Base-by-base conservation (phyloP, 495 filamentous ascomycete genomes). In the Neurospora sp. region DNA sequence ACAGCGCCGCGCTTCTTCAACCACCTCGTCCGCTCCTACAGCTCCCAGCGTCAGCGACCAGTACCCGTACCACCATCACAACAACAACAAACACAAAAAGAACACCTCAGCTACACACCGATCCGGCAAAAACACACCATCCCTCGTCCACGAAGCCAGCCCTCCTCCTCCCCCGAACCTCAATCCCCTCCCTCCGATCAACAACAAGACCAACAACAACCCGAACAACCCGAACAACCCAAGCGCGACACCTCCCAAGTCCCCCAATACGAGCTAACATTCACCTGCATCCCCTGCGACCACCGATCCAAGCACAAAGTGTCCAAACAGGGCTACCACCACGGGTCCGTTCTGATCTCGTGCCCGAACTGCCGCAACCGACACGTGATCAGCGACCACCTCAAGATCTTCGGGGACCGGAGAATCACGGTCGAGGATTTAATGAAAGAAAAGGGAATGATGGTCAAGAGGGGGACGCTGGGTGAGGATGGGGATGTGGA, bases 321-420 rank as follows among this genome's bases (percentile, higher is more conserved):
- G 73, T 92, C 92, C 31, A 97, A 98, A 82, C 96, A 97, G 74
- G 96, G 92, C 16, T 99, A 98, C 80, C 94, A 98, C 80, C 83
- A 90, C 35, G 96, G 96, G 35, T 92, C 92, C 1, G 92, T 97
- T 16, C 83, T 98, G 59, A 93, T 99, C 69, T 89, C 89, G 40
- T 99, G 96, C 78, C 94, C 94, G 1, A 81, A 82, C 1, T 99
- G 96, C 81, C 86, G 90, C 76, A 92, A 91, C 77, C 86, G 93
- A 27, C 96, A 99, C 84, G 84, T 98, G 72, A 98, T 99, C 77
- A 90, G 88, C 78, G 96, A 99, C 83, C 92, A 99, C 82, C 82
- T 98, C 54, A 87, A 86, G 81, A 90, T 94, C 39, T 95, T 95
- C 77, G 88, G 89, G 31, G 89, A 94, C 76, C 86, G 82, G 38